Evolutionary conservation across 345 rosid species (phyloP), one percentile per base, ranked within the genome.

Genomic region (Arabis alpina): DNA sequence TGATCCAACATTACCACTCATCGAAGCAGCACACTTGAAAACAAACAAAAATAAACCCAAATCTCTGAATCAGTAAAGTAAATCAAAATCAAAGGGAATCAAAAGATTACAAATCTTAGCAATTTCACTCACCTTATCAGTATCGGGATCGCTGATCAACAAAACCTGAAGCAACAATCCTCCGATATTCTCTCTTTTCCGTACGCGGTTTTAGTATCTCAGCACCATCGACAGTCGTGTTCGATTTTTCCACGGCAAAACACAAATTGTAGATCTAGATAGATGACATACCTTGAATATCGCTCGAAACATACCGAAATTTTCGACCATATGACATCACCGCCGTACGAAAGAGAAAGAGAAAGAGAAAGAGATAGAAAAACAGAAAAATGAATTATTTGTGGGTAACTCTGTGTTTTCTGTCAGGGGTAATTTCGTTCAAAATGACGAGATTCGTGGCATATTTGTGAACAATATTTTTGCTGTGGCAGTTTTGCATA

Each of bases 1-100:
- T 42, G 85, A 75, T 64, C 98, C 98, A 34, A 93, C 88, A 55
- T 83, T 66, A 55, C 91, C 98, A 68, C 82, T 58, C 98, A 93
- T 93, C 32, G 90, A 86, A 72, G 98, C 97, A 71, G 97, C 94
- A 74, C 97, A 91, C 98, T 93, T 79, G 0, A 27, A 34, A 36
- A 36, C 4, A n/a, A n/a, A n/a, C n/a, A n/a, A n/a, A n/a, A n/a
- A n/a, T n/a, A 70, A 41, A 39, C 3, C 13, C 34, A 65, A 44
- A 13, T 65, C 11, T 11, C 6, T 1, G 14, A 61, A 47, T 58
- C 57, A 52, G 23, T 23, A 45, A 6, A n/a, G 0, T n/a, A 11
- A 32, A 32, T 8, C 36, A 58, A 11, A 13, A 15, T 11, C 9
- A n/a, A n/a, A n/a, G n/a, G n/a, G n/a, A n/a, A n/a, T n/a, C n/a